phyloP scores from a whole-genome alignment of 345 rosid genomes.

The Citrus glauca region DNA sequence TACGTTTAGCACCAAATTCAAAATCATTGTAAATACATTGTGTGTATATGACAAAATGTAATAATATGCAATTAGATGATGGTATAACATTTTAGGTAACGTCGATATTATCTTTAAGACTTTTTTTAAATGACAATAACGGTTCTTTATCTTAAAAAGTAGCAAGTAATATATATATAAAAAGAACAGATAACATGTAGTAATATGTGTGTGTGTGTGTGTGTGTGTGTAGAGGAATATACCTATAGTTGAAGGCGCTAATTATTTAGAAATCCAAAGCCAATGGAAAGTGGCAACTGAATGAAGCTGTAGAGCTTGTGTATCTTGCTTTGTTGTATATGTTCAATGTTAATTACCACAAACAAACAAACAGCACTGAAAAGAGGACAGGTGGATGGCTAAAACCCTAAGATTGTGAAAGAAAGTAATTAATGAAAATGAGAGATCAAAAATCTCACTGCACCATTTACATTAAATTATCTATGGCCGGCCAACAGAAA shows the following conservation, averaged over 20 bases:
- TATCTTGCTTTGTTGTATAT: neutral
- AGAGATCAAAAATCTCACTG: constrained; percentile 1
- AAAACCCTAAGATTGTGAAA: neutral
- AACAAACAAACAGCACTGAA: neutral
- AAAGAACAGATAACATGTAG: too few relatives aligned
- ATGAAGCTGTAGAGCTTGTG: neutral
- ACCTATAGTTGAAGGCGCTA: neutral
- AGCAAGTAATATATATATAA: too few relatives aligned
- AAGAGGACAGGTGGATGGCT: too few relatives aligned
- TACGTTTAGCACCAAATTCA: neutral
- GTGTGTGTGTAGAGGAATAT: too few relatives aligned
- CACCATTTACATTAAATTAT: constrained; percentile 1
- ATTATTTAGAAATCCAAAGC: neutral
- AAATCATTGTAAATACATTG: neutral
- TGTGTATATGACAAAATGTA: neutral
- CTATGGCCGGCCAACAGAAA: neutral
- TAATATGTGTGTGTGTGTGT: too few relatives aligned
- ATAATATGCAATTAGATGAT: neutral
- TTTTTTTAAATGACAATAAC: too few relatives aligned
- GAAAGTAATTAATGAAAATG: constrained; percentile 12
- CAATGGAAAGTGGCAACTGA: neutral
- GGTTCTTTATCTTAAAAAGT: too few relatives aligned
- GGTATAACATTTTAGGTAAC: too few relatives aligned
- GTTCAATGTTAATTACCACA: neutral
- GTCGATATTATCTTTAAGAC: too few relatives aligned